Percentiles rank a stretch among this genome's conserved stretches.
Conservation (phyloP, 331 rosid genomes). For the Prunus yedoensis region DNA sequence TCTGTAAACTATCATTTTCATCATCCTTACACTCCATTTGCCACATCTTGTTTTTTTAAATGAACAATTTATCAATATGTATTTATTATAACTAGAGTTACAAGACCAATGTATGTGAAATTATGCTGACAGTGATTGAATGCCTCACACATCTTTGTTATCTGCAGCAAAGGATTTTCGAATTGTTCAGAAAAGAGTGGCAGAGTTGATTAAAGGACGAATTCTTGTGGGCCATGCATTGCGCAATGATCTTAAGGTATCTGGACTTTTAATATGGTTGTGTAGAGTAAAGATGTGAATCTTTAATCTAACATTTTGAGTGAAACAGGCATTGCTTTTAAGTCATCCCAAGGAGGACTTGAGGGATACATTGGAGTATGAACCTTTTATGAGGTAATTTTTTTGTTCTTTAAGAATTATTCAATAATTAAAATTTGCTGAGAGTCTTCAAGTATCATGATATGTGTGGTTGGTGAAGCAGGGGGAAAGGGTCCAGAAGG, state of each 20-base stretch:
- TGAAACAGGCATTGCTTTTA: constrained; percentile 70
- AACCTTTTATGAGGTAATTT: constrained; percentile 60
- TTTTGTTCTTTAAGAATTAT: constrained; percentile 3
- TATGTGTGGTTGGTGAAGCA: constrained; percentile 38
- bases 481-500: constrained; percentile 52
- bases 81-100: background rate
- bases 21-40: background rate
- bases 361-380: constrained; percentile 81
- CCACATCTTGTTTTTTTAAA: background rate
- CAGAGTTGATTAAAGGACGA: constrained; percentile 73
- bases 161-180: constrained; percentile 73
- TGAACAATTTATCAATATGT: background rate
- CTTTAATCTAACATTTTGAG: constrained; percentile 1
- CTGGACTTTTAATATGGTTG: background rate
- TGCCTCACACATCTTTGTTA: constrained; percentile 1
- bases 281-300: constrained; percentile 1
- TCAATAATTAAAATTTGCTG: background rate
- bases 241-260: constrained; percentile 90
- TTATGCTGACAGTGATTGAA: background rate
- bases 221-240: constrained; percentile 94
- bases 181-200: constrained; percentile 74
- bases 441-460: constrained; percentile 2
- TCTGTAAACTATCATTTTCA: background rate
- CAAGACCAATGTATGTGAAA: background rate
- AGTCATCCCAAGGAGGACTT: constrained; percentile 85